Evolutionary conservation across 805 yeast species (phyloP), one percentile per base, ranked within the genome.

Genomic region (Yarrowia keelungensis): DNA sequence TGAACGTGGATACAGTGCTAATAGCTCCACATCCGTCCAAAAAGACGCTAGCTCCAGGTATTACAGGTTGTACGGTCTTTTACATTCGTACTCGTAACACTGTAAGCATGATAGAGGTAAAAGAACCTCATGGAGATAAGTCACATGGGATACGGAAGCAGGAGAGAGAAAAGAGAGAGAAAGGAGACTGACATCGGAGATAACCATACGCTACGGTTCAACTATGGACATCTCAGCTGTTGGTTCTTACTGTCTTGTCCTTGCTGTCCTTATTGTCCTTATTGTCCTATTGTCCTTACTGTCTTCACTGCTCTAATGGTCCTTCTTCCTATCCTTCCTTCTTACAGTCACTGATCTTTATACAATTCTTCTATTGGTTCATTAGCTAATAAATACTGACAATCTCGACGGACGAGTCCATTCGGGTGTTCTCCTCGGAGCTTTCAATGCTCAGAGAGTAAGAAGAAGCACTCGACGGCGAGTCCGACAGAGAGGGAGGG

Each of bases 311-410:
- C 1, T 19, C 19, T 19, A 19, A 1, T 1, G 19, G 1, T 19
- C 19, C 19, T 1, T 19, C 19, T 19, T 19, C 19, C 19, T 19
- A 1, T 19, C 19, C 19, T 19, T 26, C 32, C 32, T 26, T 26
- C 3, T 5, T 26, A 5, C 5, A 3, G 5, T 26, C 7, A 26
- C 32, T 26, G 32, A 5, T 5, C 32, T 45, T 45, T 16, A 19
- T 38, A 38, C 39, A 38, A 38, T 5, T 19, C 11, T 5, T 38
- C 39, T 9, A 19, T n/a, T 59, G 7, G 32, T 26, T 59, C 51
- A 45, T 59, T 59, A 59, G 51, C 45, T 59, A 59, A 56, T 59
- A 59, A 59, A 59, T 59, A 59, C 65, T 59, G 65, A 62, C 67
- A 39, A 62, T 62, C 56, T 62, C 56, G 15, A 62, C 39, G 39